Evolutionary conservation across 768 basidiomycete genomes (phyloP).

Genomic region (Suillus spraguei): DNA sequence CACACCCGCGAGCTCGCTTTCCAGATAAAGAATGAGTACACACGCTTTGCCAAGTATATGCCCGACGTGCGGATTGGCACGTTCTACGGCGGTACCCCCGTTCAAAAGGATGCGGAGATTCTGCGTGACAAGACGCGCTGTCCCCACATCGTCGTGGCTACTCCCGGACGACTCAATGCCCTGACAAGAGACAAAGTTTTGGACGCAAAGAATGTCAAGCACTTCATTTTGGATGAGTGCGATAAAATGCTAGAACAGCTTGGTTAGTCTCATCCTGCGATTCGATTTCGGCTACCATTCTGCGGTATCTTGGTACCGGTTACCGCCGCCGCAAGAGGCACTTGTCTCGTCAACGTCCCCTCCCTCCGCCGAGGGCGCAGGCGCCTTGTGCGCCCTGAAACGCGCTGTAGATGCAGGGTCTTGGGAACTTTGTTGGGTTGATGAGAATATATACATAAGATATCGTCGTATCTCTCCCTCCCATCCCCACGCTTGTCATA

Average conservation of each 20-base stretch:
- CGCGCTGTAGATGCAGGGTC: conserved; percentile 41
- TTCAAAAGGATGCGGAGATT: conserved; percentile 90
- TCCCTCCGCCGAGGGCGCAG: conserved; percentile 40
- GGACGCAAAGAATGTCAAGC: conserved; percentile 96
- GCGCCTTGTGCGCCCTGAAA: conserved; percentile 41
- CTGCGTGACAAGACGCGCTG: conserved; percentile 96
- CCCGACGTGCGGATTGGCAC: conserved; percentile 96
- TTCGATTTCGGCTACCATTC: conserved; percentile 70
- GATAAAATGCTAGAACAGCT: conserved; percentile 99
- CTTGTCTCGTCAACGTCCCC: conserved; percentile 43
- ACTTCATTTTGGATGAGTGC: conserved; percentile 99
- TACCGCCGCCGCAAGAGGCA: conserved; percentile 33
- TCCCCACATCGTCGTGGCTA: conserved; percentile 98
- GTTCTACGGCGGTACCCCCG: conserved; percentile 96
- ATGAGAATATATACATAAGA: conserved; percentile 22
- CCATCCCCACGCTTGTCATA: conserved; percentile 25
- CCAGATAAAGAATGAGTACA: conserved; percentile 99
- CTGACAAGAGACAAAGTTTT: conserved; percentile 93
- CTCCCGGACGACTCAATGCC: conserved; percentile 95
- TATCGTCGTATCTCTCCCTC: neutral
- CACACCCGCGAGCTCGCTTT: conserved; percentile 99
- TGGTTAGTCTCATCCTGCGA: conserved; percentile 81
- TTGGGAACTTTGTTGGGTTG: conserved; percentile 37
- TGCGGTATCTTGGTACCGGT: conserved; percentile 43
- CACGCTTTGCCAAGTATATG: conserved; percentile 99